Evolutionary conservation across 805 yeast genomes (phyloP), one percentile per base, ranked within the genome.

Genomic region (Wickerhamiella sergipiensis): DNA sequence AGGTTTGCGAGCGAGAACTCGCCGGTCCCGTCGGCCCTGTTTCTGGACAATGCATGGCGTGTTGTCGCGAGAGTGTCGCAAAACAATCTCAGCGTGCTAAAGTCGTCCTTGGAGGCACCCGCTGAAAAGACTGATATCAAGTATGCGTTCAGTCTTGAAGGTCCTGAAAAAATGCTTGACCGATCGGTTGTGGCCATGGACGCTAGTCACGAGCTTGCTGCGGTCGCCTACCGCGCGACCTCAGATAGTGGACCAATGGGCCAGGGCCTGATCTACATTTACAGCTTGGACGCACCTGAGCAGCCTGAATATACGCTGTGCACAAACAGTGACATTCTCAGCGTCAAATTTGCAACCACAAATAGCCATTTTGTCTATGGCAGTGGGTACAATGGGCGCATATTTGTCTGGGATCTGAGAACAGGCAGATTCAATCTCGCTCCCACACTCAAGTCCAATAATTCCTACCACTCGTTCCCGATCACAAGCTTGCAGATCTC

Each of bases 401-500:
- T 78, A 0, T 67, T 70, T 13, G 62, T 73, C n/a, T 78, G 81
- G 81, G 80, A 78, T 46, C 55, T 65, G 45, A 52, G 72, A 13
- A 33, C 59, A 1, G 45, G 49, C 40, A 45, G 43, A 15, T 50
- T 17, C 53, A 58, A 8, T 19, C 56, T 8, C 7, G 53, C 55
- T 8, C 64, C 73, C 1, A 54, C 62, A 9, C 54, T 64, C 18
- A 56, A 52, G 13, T 61, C 71, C 1, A 60, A 67, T 19, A 60
- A 62, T 1, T 46, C 45, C 4, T 69, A 67, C 4, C 72, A 69
- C 45, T 47, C 64, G 1, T 64, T 64, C 50, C 72, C 72, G 0
- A 59, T 67, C 0, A 63, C 59, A 39, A 52, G 64, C 8, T 50
- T 69, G 8, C 55, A 59, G 8, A 53, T 62, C 21, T 47, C 53